phyloP scores from a whole-genome alignment of 257 asterid genomes.

The Solanum infundibuliforme region DNA sequence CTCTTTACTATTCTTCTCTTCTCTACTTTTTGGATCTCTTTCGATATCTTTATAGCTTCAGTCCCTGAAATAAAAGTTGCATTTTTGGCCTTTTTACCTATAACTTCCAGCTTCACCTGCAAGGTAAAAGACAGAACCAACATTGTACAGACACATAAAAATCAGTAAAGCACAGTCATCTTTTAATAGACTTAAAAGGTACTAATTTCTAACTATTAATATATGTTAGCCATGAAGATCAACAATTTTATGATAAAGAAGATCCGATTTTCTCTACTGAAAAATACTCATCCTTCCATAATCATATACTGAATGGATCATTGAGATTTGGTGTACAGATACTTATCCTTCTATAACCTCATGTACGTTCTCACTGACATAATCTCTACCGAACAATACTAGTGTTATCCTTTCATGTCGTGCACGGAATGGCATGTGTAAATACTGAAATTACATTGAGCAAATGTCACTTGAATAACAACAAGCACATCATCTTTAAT shows the following conservation, averaged over 20 bases:
- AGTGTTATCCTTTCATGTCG: not conserved
- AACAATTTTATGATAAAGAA: not conserved
- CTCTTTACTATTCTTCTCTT: constrained; percentile 86
- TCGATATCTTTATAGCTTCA: constrained; percentile 85
- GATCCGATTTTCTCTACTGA: not conserved
- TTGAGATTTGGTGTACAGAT: not conserved
- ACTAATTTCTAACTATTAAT: not conserved
- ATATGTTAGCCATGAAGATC: not conserved
- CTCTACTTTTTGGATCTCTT: constrained; percentile 91
- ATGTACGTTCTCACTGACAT: not conserved
- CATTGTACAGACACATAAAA: not conserved
- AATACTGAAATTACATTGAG: not conserved
- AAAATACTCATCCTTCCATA: not conserved
- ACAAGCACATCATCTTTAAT: not conserved
- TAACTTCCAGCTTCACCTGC: constrained; percentile 79
- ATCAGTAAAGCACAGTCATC: not conserved
- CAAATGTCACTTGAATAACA: not conserved
- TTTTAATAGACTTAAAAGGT: not conserved
- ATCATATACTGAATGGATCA: not conserved
- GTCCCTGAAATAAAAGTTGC: constrained; percentile 79
- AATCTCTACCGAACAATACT: not conserved
- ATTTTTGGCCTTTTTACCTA: constrained; percentile 89
- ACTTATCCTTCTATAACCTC: not conserved
- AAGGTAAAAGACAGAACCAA: not conserved
- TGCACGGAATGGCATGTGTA: not conserved